Evolutionary conservation across 2,329 filamentous ascomycete species (phyloP), one percentile per base, ranked within the genome.

Genomic region (Aphanoascus verrucosus): DNA sequence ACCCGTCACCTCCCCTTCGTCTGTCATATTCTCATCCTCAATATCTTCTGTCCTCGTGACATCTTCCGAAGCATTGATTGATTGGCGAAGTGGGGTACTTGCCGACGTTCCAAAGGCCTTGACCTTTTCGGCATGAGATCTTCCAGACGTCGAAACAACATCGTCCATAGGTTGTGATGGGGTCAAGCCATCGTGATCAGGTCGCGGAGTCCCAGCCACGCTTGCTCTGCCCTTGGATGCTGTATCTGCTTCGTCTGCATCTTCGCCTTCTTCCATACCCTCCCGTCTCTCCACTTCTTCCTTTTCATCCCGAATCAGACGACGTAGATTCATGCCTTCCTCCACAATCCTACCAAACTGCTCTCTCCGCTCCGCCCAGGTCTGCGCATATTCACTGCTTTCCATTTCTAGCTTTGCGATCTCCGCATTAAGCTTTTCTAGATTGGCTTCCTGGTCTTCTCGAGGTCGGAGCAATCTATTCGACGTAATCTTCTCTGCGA

Each of bases 251-350:
- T 77, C 76, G 56, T 77, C 75, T 4, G 72, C 77, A 37, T 83
- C 82, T 60, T 84, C 76, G 3, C 72, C 76, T 57, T 78, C 83
- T 46, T 82, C 83, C 59, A 88, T 88, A 31, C 88, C 88, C 68
- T 94, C 88, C 52, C 88, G 80, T 41, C 88, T 77, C 70, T 95
- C 89, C 0, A 93, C 87, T 70, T 95, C 89, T 67, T 95, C 90
- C 72, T 95, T 94, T 75, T 96, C 91, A 64, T 95, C 90, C 56
- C 89, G 83, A 64, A 97, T 95, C 67, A 94, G 77, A 47, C 87
- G 78, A 55, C 90, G 77, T 67, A 97, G 77, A 58, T 87, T 78
- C 79, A 86, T 86, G n/a, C 88, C 88, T 72, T 96, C 91, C 56
- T 90, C 86, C 65, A 95, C 86, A 63, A 97, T 90, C 53, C 82